Percentiles rank a stretch among this genome's conserved stretches.
Evolutionary conservation across 306 rosid genomes (phyloP).

Genomic region (Oxytropis ochrocephala): DNA sequence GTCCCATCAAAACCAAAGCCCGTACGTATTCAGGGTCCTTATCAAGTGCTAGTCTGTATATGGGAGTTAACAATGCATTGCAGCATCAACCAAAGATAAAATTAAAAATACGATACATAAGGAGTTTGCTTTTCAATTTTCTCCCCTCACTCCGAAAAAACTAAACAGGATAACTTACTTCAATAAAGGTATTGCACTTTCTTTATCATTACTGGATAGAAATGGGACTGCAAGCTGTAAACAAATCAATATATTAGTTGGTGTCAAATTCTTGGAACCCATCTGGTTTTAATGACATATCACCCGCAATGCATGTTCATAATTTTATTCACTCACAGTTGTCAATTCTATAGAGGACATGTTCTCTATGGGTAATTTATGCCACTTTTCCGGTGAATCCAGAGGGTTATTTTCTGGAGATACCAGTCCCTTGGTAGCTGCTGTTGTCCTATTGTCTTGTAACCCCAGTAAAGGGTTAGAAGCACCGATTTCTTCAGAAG

Average conservation of each 20-base stretch:
- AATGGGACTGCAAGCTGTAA: conserved; percentile 71
- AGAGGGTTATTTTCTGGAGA: conserved; percentile 27
- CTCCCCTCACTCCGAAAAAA: not conserved
- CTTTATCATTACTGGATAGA: conserved; percentile 46
- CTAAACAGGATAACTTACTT: conserved; percentile 40
- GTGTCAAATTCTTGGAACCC: conserved; percentile 3
- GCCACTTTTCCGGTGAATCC: conserved; percentile 50
- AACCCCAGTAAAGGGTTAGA: conserved; percentile 38
- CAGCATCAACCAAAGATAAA: conserved; percentile 14
- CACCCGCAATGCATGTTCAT: conserved; percentile 5
- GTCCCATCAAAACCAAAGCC: conserved; percentile 82
- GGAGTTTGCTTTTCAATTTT: not conserved
- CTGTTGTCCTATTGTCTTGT: conserved; percentile 30
- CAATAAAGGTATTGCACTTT: conserved; percentile 62
- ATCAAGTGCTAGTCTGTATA: conserved; percentile 62
- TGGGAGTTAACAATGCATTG: conserved; percentile 17
- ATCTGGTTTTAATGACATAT: not conserved
- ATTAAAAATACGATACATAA: not conserved
- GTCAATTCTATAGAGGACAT: conserved; percentile 58
- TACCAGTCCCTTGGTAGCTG: conserved; percentile 24
- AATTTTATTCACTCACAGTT: conserved; percentile 50
- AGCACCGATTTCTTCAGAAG: conserved; percentile 25
- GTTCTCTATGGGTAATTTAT: conserved; percentile 41
- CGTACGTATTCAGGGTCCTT: conserved; percentile 73
- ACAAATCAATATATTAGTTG: conserved; percentile 15